A percentile compares a stretch with the other conserved stretches of the same genome.
Conservation (phyloP, 2,329 filamentous ascomycete genomes). For the Trichoderma simmonsii region DNA sequence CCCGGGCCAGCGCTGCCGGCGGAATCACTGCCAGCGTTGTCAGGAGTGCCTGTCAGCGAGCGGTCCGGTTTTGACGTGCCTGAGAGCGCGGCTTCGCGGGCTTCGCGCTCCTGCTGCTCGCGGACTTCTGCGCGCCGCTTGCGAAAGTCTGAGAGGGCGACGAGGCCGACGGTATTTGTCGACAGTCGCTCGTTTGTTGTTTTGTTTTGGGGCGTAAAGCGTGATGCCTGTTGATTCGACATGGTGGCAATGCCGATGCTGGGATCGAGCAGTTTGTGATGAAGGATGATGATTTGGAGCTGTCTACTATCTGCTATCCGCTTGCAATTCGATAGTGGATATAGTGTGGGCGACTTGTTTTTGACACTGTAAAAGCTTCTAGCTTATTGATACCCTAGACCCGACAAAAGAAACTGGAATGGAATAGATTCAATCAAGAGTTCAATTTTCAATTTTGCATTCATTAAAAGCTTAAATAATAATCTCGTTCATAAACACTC, state of each 20-base stretch:
- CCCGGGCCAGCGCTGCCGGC: constrained; percentile 23
- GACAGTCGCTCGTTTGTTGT: constrained; percentile 80
- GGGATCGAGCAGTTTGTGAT: constrained; percentile 27
- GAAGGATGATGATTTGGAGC: not conserved
- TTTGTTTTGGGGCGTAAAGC: constrained; percentile 73
- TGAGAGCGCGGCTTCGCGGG: constrained; percentile 57
- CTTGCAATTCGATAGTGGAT: not conserved
- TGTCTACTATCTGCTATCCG: not conserved
- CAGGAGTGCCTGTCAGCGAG: constrained; percentile 48
- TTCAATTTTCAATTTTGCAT: not conserved
- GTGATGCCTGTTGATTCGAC: constrained; percentile 38
- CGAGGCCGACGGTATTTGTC: constrained; percentile 83
- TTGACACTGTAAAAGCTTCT: not conserved
- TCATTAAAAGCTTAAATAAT: too few relatives aligned
- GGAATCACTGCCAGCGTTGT: constrained; percentile 39
- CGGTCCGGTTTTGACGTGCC: constrained; percentile 47
- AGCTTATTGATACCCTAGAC: not conserved
- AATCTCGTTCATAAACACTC: not conserved
- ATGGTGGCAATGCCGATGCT: not conserved
- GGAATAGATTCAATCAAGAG: not conserved
- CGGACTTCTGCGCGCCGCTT: constrained; percentile 94
- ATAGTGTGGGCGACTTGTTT: not conserved
- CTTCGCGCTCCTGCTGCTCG: constrained; percentile 83
- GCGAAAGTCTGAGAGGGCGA: constrained; percentile 88
- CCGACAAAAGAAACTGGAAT: not conserved